Base-by-base conservation (phyloP, 2,329 filamentous ascomycete species). In the Ustilaginoidea virens region DNA sequence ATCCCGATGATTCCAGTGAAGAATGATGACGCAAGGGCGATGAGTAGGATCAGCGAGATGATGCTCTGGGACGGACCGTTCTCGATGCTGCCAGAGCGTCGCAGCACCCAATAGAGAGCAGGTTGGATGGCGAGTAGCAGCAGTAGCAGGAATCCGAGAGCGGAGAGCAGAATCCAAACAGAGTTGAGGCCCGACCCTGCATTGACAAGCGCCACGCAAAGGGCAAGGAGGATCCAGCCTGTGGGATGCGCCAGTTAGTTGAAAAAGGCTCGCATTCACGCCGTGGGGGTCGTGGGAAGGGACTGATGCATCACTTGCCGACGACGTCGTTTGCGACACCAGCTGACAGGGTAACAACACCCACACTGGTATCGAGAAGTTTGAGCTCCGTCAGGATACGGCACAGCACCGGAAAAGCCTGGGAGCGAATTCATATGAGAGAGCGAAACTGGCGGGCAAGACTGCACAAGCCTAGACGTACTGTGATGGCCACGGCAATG, bases 151-250 rank as follows among this genome's bases (percentile, higher is more conserved):
- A 79, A 96, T 23, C 69, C 87, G 11, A 79, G 55, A 27, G 71
- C 74, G 15, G 75, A 73, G 9, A 96, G 64, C 5, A 96, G 57
- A 5, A 93, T 83, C 55, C 74, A 96, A 0, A 96, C 63, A 0
- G 87, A 85, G 0, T 82, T 76, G 13, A 96, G 51, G 0, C 87
- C 87, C 25, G 68, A 77, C 11, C 74, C 74, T 17, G 86, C 83
- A 46, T 96, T 96, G 44, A 93, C 86, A 16, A 96, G 66, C 0
- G 87, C 81, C 19, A 96, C 86, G 40, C 87, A 94, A 17, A 96
- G 74, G 0, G 87, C 87, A 15, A 96, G 73, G 11, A 96, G 61
- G 39, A 94, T 77, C 87, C 87, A 96, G 33, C 55, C 54, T 48
- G 19, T 7, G n/a, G n/a, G n/a, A n/a, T n/a, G 2, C 9, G 11